These are phyloP conservation scores for Verticillium isaacii DNA, from an alignment of 2,329 filamentous ascomycete genomes.

Conservation along the genomic window DNA sequence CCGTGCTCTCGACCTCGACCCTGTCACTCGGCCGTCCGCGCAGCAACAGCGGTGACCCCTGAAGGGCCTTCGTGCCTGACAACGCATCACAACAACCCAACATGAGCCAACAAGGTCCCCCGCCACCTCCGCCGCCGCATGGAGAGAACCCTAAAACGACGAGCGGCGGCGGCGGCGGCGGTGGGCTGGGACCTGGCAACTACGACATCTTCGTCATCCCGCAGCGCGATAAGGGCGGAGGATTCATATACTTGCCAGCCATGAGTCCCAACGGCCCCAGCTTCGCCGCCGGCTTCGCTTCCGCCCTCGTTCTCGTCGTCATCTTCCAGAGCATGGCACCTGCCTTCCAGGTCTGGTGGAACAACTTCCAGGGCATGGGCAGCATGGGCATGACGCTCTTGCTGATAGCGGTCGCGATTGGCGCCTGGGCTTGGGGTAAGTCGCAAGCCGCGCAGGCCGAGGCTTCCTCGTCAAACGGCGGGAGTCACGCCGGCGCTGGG, in stretches of 20 bases:
- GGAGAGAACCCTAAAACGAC: slow-evolving; percentile 69
- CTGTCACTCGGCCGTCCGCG: background rate
- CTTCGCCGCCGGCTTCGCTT: slow-evolving; percentile 81
- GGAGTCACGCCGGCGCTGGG: slow-evolving; percentile 9
- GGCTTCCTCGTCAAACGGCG: slow-evolving; percentile 24
- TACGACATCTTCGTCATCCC: slow-evolving; percentile 98
- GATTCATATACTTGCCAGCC: slow-evolving; percentile 92
- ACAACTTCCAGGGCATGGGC: slow-evolving; percentile 64
- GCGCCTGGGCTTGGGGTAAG: slow-evolving; percentile 59
- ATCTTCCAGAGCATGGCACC: slow-evolving; percentile 72
- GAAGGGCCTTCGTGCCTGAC: slow-evolving; percentile 3
- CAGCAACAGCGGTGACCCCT: slow-evolving; percentile 1
- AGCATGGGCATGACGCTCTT: slow-evolving; percentile 70
- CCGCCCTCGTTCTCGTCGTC: slow-evolving; percentile 66
- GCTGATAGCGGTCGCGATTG: slow-evolving; percentile 67
- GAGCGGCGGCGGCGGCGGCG: slow-evolving; percentile 41
- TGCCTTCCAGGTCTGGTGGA: slow-evolving; percentile 68
- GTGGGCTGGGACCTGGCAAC: slow-evolving; percentile 76
- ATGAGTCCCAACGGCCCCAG: slow-evolving; percentile 82
- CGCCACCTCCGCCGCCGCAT: slow-evolving; percentile 82
- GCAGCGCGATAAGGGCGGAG: slow-evolving; percentile 80
- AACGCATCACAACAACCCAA: slow-evolving; percentile 10
- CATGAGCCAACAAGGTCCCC: slow-evolving; percentile 45
- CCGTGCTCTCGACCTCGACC: background rate
- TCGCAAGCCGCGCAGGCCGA: slow-evolving; percentile 7